Base-by-base conservation (phyloP, 2,329 filamentous ascomycete genomes). In the Didymella pinodella region DNA sequence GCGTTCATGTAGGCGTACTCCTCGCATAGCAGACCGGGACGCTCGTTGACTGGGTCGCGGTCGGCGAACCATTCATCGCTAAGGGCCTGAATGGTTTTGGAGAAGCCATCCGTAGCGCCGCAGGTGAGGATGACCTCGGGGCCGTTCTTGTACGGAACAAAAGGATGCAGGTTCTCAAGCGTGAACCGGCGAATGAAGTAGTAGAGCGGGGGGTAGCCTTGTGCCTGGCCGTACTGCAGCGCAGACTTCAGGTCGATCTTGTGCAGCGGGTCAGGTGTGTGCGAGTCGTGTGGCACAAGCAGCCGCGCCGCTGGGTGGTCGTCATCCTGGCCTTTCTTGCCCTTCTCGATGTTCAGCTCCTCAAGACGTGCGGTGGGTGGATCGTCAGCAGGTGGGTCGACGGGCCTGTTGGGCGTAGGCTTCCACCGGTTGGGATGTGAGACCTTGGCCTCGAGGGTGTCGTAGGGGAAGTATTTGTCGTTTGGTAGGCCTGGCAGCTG, bases 91-190 rank as follows among this genome's bases (percentile, higher is more conserved):
- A 97, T 77, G 4, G 86, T 81, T 81, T 97, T 97, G 67, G 84
- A 80, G 70, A 96, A 90, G 32, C 92, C 93, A 80, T 97, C 93
- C 0, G 93, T 97, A 28, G 89, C 87, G 55, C 93, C 93, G 74
- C 88, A 90, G 8, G 90, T 93, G 65, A 96, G 79, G 57, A 93
- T 84, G 53, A 96, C 85, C 53, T 94, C 92, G 4, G 90, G 88
- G 0, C 92, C 92, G 59, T 81, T 88, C 57, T 82, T 81, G 73
- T 97, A 97, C 5, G 92, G 92, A 7, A 93, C 85, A 67, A 90
- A 88, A 2, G 92, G 92, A 74, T 97, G 92, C 50, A 97, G 81
- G 67, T 91, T 84, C 54, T 93, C 83, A 58, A 87, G 85, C 4
- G 88, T 84, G 77, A 97, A 96, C 73, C 93, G 86, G 61, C 90